phyloP scores from a whole-genome alignment of 169 alveolate genomes.

The Plasmodium billcollinsi region DNA sequence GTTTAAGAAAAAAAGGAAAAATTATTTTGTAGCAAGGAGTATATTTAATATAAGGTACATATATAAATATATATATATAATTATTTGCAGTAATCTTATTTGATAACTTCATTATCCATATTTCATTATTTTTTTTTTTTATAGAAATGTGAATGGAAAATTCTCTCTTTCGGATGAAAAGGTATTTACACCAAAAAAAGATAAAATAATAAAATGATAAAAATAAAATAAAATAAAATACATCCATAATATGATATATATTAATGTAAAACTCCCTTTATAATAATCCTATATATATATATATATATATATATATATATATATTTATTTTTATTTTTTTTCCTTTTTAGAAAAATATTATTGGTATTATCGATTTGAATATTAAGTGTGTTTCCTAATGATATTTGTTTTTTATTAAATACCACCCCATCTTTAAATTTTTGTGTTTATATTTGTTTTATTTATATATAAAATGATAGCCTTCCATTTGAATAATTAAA shows the following conservation, averaged over 20 bases:
- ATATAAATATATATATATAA: not conserved
- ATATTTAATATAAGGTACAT: constrained; percentile 47
- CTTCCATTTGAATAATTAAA: no score
- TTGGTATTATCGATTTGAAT: constrained; percentile 72
- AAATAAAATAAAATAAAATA: no score
- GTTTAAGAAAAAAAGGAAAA: constrained; percentile 58
- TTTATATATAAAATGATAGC: no score
- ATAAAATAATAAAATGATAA: no score
- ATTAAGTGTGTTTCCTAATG: constrained; percentile 36
- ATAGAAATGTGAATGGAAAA: constrained; percentile 36
- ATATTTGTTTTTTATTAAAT: no score
- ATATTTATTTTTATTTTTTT: constrained; percentile 4
- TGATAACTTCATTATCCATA: not conserved
- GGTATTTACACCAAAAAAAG: constrained; percentile 12
- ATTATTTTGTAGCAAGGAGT: constrained; percentile 66
- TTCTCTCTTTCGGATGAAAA: constrained; percentile 57
- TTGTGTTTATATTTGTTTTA: not conserved
- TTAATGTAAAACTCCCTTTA: no score
- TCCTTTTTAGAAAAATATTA: constrained; percentile 38
- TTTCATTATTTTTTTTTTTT: constrained; percentile 2
- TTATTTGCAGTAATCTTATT: not conserved
- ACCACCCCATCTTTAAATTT: constrained; percentile 3
- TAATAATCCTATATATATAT: not conserved
- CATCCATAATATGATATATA: no score
- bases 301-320: not conserved